Evolutionary conservation across 257 asterid genomes (phyloP).

Genomic region (Orobanche coerulescens): DNA sequence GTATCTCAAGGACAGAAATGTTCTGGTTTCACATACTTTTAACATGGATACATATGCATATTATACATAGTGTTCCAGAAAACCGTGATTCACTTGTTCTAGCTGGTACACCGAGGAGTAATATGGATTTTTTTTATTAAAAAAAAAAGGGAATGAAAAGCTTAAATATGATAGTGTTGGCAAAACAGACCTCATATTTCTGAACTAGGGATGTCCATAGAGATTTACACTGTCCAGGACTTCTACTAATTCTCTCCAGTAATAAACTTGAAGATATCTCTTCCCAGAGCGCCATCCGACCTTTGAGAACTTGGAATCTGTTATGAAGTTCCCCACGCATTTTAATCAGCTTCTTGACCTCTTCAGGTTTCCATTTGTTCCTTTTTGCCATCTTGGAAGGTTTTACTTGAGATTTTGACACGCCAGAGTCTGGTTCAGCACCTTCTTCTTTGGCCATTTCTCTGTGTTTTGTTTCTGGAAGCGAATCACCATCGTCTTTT

Average conservation of each 20-base stretch:
- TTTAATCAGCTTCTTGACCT: constrained; percentile 61
- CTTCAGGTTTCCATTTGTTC: constrained; percentile 94
- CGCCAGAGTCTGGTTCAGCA: constrained; percentile 33
- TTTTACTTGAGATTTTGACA: constrained; percentile 35
- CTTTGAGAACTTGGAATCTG: constrained; percentile 82
- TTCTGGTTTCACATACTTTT: too few species aligned
- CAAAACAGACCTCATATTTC: constrained; percentile 71
- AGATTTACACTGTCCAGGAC: constrained; percentile 92
- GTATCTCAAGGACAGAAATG: too few species aligned
- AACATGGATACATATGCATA: too few species aligned
- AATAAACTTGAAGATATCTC: constrained; percentile 72
- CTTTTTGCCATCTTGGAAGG: constrained; percentile 47
- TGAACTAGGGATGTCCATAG: constrained; percentile 93
- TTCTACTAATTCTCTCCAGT: constrained; percentile 57
- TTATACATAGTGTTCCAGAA: too few species aligned
- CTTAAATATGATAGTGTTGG: too few species aligned
- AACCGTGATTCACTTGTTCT: too few species aligned
- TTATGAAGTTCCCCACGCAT: constrained; percentile 77
- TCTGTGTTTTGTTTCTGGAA: constrained; percentile 29
- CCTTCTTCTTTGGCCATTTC: constrained; percentile 31
- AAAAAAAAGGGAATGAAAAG: too few species aligned
- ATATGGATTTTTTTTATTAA: too few species aligned
- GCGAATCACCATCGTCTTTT: constrained; percentile 25
- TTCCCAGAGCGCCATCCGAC: constrained; percentile 98
- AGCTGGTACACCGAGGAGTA: too few species aligned